phyloP scores from a whole-genome alignment of 1,284 basidiomycete genomes.

The Austroboletus novae-zelandiae region DNA sequence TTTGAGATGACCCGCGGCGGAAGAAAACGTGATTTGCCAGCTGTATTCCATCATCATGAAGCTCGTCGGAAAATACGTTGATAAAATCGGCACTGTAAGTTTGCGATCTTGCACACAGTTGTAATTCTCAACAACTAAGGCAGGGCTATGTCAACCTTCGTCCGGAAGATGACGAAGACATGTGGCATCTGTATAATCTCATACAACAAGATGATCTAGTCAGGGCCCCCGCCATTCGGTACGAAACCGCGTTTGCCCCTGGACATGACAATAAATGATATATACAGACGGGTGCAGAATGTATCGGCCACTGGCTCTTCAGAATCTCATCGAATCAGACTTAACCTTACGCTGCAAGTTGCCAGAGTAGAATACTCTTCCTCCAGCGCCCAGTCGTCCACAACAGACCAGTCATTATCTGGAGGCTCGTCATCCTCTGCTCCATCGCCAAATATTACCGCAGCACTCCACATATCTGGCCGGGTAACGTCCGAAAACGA shows the following conservation, averaged over 20 bases:
- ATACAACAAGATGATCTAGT: conserved; percentile 89
- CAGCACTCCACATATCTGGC: conserved; percentile 86
- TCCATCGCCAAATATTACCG: conserved; percentile 41
- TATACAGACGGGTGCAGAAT: conserved; percentile 63
- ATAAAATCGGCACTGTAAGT: conserved; percentile 76
- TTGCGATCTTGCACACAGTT: conserved; percentile 4
- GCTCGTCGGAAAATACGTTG: conserved; percentile 68
- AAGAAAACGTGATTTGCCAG: too few relatives aligned
- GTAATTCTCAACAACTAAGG: conserved; percentile 17
- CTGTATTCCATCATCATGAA: conserved; percentile 71
- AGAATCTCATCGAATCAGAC: conserved; percentile 84
- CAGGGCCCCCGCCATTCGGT: conserved; percentile 87
- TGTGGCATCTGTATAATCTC: conserved; percentile 99
- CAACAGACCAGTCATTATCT: conserved; percentile 42
- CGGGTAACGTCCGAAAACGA: conserved; percentile 88
- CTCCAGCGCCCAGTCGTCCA: conserved; percentile 49
- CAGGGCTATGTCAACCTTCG: conserved; percentile 89
- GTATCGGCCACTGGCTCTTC: conserved; percentile 91
- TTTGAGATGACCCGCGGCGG: too few relatives aligned
- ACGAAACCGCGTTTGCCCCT: conserved; percentile 2
- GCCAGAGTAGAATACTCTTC: conserved; percentile 69
- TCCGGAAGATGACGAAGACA: conserved; percentile 96
- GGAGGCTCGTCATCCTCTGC: conserved; percentile 41
- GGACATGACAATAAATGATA: conserved; percentile 4
- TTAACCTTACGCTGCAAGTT: conserved; percentile 85